Evolutionary conservation across 2,329 filamentous ascomycete species (phyloP).

Genomic region (Pochonia chlamydosporia): DNA sequence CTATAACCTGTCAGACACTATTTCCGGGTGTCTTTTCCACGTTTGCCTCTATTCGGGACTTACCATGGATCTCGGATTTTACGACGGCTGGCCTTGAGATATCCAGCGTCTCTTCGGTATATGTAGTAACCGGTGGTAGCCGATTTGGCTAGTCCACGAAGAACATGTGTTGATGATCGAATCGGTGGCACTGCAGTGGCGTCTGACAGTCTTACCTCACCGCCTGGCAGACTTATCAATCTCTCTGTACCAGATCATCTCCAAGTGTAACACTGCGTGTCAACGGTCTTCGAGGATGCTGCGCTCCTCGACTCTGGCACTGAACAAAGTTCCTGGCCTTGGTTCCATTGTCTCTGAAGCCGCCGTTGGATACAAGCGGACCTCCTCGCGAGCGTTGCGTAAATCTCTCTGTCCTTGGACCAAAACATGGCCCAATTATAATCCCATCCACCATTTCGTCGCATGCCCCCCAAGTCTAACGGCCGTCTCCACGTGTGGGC

Average conservation of each 20-base stretch:
- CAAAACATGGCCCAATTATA: neutral
- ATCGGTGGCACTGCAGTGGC: neutral
- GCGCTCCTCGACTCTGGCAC: neutral
- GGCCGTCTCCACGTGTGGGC: neutral
- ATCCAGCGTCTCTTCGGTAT: neutral
- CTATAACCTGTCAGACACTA: no score
- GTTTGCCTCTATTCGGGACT: neutral
- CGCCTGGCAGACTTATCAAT: neutral
- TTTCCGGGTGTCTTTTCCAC: no score
- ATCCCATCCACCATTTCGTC: neutral
- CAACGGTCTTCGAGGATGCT: neutral
- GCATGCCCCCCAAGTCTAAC: neutral
- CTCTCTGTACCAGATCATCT: neutral
- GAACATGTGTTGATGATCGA: no score
- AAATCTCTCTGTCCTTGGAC: neutral
- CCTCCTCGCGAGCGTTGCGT: neutral
- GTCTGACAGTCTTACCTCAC: no score
- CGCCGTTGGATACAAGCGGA: neutral
- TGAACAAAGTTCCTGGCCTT: neutral
- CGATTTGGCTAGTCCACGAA: no score
- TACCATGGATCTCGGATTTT: neutral
- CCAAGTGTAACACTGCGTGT: neutral
- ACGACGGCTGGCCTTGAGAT: neutral
- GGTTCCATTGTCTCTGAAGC: neutral
- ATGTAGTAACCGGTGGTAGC: no score